These are phyloP conservation scores for Massariosphaeria phaeospora DNA, from an alignment of 495 filamentous ascomycete genomes.

Conservation along the genomic window DNA sequence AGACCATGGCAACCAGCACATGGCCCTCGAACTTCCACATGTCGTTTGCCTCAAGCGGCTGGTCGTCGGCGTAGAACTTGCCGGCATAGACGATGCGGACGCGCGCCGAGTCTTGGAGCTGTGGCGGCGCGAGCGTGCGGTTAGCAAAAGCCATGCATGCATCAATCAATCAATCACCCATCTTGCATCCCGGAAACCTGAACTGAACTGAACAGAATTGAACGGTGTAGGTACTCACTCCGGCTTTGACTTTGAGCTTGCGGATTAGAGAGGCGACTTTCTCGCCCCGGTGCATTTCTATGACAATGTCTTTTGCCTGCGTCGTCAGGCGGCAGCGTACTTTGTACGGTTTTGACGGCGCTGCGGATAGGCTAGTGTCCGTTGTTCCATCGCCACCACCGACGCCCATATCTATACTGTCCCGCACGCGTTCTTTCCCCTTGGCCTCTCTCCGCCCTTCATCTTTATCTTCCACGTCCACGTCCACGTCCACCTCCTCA, in stretches of 20 bases:
- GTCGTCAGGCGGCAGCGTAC: conserved; percentile 5
- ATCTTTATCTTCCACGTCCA: not conserved
- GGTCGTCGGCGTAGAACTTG: conserved; percentile 6
- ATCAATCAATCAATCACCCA: too few species aligned
- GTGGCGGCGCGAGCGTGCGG: too few species aligned
- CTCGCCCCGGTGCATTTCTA: not conserved
- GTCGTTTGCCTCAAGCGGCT: not conserved
- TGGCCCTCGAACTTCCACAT: conserved; percentile 1
- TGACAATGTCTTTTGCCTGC: not conserved
- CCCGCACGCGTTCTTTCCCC: not conserved
- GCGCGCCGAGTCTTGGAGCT: not conserved
- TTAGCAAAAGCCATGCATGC: too few species aligned
- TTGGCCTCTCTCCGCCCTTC: not conserved
- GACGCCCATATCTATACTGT: not conserved
- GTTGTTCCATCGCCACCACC: not conserved
- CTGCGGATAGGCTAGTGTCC: too few species aligned
- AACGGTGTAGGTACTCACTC: not conserved
- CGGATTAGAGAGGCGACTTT: not conserved
- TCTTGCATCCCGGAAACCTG: too few species aligned
- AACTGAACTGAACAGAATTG: too few species aligned
- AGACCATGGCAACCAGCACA: conserved; percentile 3
- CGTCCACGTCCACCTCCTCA: not conserved
- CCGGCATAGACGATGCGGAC: conserved; percentile 3
- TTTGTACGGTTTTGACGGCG: too few species aligned
- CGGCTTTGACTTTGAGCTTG: not conserved